Evolutionary conservation across 208 protist species (phyloP), one percentile per base, ranked within the genome.

Genomic region (Acanthamoeba lenticulata): DNA sequence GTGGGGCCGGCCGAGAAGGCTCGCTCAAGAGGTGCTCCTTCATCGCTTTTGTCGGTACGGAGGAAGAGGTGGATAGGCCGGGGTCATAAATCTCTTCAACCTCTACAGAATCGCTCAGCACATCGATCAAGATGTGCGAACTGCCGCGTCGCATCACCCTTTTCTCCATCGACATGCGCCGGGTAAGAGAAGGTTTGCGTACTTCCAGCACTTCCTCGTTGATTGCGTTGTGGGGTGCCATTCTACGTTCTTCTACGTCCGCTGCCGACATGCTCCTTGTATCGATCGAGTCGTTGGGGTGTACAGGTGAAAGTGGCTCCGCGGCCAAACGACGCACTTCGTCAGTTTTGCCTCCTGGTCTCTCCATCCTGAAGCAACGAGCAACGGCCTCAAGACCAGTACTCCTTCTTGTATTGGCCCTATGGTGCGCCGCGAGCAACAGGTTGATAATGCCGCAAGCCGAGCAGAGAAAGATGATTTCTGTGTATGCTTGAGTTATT

Each of bases 111-210:
- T 77, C 67, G 21, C 67, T 36, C 11, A 77, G 67, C 0, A 77
- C 67, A 11, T 77, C 67, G 67, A 77, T 77, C 9, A 77, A 42
- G 67, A 77, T 77, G 67, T 77, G 67, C 67, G 67, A 77, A 32
- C 67, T 77, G 29, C 67, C 67, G 29, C 67, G 67, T 4, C 67
- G 67, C 67, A 77, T 21, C 11, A 77, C 67, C 7, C 67, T 24
- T 32, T 77, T 77, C 34, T 77, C 67, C 34, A 77, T 77, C 15
- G 67, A 77, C 67, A 77, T 77, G 6, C 36, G 24, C 17, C 67
- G 67, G 15, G 36, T 36, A 17, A 42, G 34, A 6, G 67, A 77
- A 40, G 34, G 67, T 17, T 42, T 77, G 4, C 67, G 67, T 11
- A 44, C 67, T 42, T 77, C 67, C 9, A 77, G 29, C 67, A 77